Base-by-base conservation (phyloP, 2,329 filamentous ascomycete species). In the Pseudogymnoascus sp. region DNA sequence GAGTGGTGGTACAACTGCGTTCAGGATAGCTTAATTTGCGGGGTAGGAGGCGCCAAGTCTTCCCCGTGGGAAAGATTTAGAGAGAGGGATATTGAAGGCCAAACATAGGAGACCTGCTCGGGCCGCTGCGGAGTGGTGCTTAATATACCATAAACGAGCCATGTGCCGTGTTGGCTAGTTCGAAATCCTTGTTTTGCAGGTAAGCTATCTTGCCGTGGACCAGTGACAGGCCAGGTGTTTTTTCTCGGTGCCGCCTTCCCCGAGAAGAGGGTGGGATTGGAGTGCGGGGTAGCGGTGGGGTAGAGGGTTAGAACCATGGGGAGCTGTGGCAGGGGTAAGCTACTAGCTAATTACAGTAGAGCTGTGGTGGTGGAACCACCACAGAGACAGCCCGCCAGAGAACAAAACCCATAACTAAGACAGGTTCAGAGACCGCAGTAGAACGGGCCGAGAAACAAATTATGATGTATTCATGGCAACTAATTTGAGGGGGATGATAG, bases 221-320 rank as follows among this genome's bases (percentile, higher is more conserved):
- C 8, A 55, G n/a, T n/a, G 31, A 18, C 9, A 5, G 45, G 18
- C 45, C 45, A 55, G 6, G 25, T 4, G 9, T 28, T 12, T 55
- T 55, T 31, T 55, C 49, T 55, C 49, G 49, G 49, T 31, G 25
- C 49, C 49, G 49, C 49, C 25, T 55, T 55, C 49, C 49, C 49
- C 49, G 49, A 55, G n/a, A 33, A 12, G 28, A 33, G n/a, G 2
- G n/a, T 18, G 4, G n/a, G n/a, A 18, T 18, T 18, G 28, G 28
- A 28, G 28, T 55, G 49, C 49, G 49, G 49, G 49, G 49, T 18
- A 55, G 28, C 2, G 18, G 49, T 28, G 28, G 25, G 28, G 49
- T 55, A 28, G 25, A 28, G 49, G 49, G 49, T n/a, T 11, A 18
- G 28, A 55, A 33, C 14, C 49, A 55, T 55, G 49, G 49, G 45